A percentile compares a stretch with the other conserved stretches of the same genome.
Conservation (phyloP, 805 yeast species). For the Hanseniaspora thailandica region DNA sequence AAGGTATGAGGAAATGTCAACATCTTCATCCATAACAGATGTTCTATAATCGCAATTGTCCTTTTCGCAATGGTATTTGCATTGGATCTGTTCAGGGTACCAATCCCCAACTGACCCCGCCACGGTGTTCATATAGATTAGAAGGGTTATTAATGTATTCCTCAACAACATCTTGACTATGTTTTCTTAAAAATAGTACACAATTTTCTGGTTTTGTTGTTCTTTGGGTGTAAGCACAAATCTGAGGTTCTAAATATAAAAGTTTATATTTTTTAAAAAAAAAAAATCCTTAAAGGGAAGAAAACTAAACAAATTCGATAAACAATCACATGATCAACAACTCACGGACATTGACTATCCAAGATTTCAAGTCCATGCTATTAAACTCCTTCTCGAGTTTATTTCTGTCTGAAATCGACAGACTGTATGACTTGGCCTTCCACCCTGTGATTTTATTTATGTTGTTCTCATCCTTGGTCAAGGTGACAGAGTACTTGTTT, state of each 20-base stretch:
- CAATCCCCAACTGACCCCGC: conserved; percentile 9
- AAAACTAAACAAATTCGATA: background rate
- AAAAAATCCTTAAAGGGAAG: background rate
- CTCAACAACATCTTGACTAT: background rate
- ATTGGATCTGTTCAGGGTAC: conserved; percentile 12
- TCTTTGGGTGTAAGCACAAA: no score
- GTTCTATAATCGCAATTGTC: background rate
- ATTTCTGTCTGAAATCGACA: background rate
- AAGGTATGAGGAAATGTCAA: background rate
- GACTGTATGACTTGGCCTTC: background rate
- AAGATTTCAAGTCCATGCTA: conserved; percentile 3
- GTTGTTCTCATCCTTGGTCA: background rate
- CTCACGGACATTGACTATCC: conserved; percentile 8
- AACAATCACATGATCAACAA: conserved; percentile 1
- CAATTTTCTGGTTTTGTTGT: no score
- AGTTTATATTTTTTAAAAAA: background rate
- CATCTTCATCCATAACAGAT: conserved; percentile 3
- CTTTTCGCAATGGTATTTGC: conserved; percentile 8
- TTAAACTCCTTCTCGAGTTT: conserved; percentile 6
- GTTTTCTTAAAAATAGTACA: no score
- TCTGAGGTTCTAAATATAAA: no score
- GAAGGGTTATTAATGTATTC: background rate
- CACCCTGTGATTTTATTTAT: conserved; percentile 6
- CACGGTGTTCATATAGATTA: no score
- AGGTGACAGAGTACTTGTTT: background rate